Evolutionary conservation across 2,329 filamentous ascomycete genomes (phyloP).

Genomic region (Simplicillium sp.): DNA sequence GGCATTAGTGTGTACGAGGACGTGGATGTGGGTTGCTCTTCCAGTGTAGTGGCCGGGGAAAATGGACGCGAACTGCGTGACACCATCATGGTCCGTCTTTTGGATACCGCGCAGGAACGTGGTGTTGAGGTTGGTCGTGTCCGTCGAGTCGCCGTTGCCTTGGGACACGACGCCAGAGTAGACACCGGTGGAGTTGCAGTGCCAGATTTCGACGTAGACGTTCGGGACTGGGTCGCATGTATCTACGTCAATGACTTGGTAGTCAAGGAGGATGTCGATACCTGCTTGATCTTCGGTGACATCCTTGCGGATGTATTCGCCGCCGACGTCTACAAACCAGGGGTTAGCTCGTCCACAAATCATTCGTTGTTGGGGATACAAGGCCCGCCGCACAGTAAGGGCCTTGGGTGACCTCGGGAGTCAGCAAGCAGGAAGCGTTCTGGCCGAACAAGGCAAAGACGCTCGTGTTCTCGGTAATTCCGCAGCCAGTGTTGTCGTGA

Average conservation of each 20-base stretch:
- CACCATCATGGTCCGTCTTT: conserved; percentile 28
- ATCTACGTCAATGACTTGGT: conserved; percentile 31
- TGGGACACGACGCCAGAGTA: conserved; percentile 28
- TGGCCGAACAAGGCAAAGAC: no score
- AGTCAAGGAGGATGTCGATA: conserved; percentile 28
- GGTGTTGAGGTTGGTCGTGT: conserved; percentile 19
- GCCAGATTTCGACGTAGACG: conserved; percentile 33
- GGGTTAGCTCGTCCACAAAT: neutral
- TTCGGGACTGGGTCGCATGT: conserved; percentile 28
- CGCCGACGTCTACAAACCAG: conserved; percentile 15
- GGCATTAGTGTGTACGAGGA: conserved; percentile 27
- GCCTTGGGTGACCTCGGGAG: conserved; percentile 39
- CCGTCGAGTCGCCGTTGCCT: conserved; percentile 33
- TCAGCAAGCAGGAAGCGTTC: conserved; percentile 39
- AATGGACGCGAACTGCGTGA: conserved; percentile 31
- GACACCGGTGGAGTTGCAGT: conserved; percentile 34
- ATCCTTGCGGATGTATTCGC: conserved; percentile 22
- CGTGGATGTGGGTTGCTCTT: conserved; percentile 38
- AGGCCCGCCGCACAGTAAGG: conserved; percentile 25
- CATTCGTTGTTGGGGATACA: neutral
- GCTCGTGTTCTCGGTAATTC: no score
- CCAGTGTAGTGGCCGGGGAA: conserved; percentile 35
- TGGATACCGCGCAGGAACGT: conserved; percentile 28
- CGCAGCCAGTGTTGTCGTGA: no score
- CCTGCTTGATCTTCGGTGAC: conserved; percentile 30